phyloP scores from a whole-genome alignment of 345 rosid genomes.

The Eucalyptus pumila region DNA sequence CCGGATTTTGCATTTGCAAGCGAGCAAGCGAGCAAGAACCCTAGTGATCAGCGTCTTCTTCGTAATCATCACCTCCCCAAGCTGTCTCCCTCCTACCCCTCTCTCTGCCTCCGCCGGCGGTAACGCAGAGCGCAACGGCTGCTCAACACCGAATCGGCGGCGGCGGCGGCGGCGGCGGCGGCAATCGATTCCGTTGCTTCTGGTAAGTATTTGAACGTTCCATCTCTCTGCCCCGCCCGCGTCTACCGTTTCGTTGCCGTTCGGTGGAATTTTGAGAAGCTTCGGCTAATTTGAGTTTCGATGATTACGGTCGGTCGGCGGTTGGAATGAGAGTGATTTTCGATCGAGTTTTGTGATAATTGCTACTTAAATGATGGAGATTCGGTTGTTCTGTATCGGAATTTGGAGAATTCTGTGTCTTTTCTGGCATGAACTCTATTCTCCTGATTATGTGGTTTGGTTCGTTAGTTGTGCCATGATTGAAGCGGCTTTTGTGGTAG shows the following conservation, averaged over 20 bases:
- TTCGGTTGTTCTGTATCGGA: not conserved
- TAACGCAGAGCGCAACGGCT: not conserved
- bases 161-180: not conserved
- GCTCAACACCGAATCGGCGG: not conserved
- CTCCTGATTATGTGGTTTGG: not conserved
- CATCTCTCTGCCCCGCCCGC: not conserved
- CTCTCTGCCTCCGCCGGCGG: not conserved
- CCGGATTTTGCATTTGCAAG: too few relatives aligned
- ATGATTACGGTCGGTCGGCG: not conserved
- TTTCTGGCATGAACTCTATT: not conserved
- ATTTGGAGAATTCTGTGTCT: not conserved
- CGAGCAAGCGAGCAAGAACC: not conserved
- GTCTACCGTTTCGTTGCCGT: not conserved
- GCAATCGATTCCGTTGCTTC: not conserved
- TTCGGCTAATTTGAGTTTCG: not conserved
- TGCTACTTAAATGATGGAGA: not conserved
- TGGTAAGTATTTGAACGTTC: not conserved
- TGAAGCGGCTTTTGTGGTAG: not conserved
- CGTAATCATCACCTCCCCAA: not conserved
- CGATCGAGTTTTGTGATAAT: not conserved
- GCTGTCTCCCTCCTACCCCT: not conserved
- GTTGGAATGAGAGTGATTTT: not conserved
- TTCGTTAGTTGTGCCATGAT: not conserved
- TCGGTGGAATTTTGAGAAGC: not conserved
- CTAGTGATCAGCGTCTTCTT: not conserved